Conservation (phyloP, 176 grass and related monocot genomes). For the barley (Hordeum vulgare) region MorexV3_pseudomolecules_assembly NC_058524.1:91403184-91403683, state of each 20-base stretch:
- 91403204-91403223: conserved; percentile 20
- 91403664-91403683: neutral
- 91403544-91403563: conserved; percentile 41
- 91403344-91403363: conserved; percentile 29
- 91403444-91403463: conserved; percentile 23
- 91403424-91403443: conserved; percentile 28
- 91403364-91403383: conserved; percentile 25
- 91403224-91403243: neutral
- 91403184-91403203: conserved; percentile 48
- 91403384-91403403: conserved; percentile 34
- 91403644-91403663: conserved; percentile 7
- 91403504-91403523: conserved; percentile 9
- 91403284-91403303: neutral
- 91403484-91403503: conserved; percentile 11
- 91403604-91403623: neutral
- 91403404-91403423: conserved; percentile 10
- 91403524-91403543: conserved; percentile 33
- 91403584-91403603: conserved; percentile 14
- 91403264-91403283: conserved; percentile 23
- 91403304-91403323: conserved; percentile 35
- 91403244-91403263: conserved; percentile 6
- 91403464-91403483: conserved; percentile 25
- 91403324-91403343: conserved; percentile 7
- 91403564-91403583: conserved; percentile 28
- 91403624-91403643: neutral